Evolutionary conservation across 768 basidiomycete genomes (phyloP), one percentile per base, ranked within the genome.

Genomic region (Mycena latifolia): DNA sequence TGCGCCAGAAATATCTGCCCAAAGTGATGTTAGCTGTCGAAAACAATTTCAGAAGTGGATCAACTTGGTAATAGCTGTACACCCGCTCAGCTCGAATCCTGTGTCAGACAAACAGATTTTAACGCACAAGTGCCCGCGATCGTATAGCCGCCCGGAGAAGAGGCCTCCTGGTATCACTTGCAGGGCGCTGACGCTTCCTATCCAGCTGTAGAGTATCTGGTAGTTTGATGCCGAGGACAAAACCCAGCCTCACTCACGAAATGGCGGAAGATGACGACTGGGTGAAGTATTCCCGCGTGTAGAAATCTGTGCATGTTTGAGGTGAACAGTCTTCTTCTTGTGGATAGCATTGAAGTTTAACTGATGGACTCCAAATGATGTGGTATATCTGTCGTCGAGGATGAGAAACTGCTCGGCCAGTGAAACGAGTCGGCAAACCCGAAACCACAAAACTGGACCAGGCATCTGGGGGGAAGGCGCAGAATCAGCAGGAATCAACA

Each of bases 161-260:
- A 85, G 72, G 0, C 84, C 84, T 22, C 76, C 76, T 4, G 80
- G 72, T 25, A 85, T 78, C 4, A 83, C 74, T 22, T 85, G 73
- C 53, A 82, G 82, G 7, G 80, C 78, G 60, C 85, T 84, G 20
- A 78, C 73, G 22, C 84, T 82, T 7, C 86, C 88, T 28, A 88
- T 76, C 77, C 75, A 80, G 29, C 76, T 80, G 18, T 4, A 12
- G 9, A 12, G 9, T 39, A 39, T 5, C 6, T 7, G 39, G n/a
- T 14, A 5, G 15, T 14, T 18, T 3, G 14, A 39, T 4, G 6
- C 33, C 8, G 8, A 39, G 22, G 52, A 7, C n/a, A 48, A 27
- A 33, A 47, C 12, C 35, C n/a, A 68, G 48, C n/a, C n/a, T 7
- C 33, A n/a, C 73, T 50, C 65, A 78, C 77, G 78, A 78, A 27